These are phyloP conservation scores for Aristolochia contorta DNA, from an alignment of 164 flowering plant species.

Conservation along the genomic window DNA sequence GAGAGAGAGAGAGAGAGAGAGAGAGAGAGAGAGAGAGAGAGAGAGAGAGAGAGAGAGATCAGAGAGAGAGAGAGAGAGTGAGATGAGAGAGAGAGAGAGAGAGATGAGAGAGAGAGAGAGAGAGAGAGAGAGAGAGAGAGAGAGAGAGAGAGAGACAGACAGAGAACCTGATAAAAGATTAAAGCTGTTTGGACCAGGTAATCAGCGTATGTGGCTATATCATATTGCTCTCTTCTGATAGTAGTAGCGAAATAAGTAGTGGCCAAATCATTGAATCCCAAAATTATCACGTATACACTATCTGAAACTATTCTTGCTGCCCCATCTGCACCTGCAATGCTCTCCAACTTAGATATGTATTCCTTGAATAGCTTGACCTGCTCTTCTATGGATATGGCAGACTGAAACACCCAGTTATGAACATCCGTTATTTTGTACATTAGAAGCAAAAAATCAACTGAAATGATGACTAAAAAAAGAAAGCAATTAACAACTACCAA, in stretches of 20 bases:
- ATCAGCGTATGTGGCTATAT: constrained; percentile 14
- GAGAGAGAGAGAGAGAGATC: too few species aligned
- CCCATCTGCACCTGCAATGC: constrained; percentile 4
- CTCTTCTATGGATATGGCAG: not conserved
- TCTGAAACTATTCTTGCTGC: constrained; percentile 1
- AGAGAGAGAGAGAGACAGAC: too few species aligned
- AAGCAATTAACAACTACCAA: not conserved
- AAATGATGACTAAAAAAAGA: not conserved
- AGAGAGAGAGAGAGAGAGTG: too few species aligned
- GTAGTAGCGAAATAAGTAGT: constrained; percentile 4
- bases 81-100: too few species aligned
- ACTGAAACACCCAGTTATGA: not conserved
- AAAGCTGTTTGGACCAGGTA: constrained; percentile 12
- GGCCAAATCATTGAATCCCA: constrained; percentile 6
- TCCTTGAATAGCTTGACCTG: constrained; percentile 4
- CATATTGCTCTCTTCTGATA: constrained; percentile 1
- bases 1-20: too few species aligned
- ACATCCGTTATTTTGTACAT: not conserved
- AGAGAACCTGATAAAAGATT: constrained; percentile 2
- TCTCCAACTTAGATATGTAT: constrained; percentile 4
- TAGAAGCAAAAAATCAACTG: not conserved
- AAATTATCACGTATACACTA: not conserved
- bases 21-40: too few species aligned
- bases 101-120: too few species aligned
- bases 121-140: too few species aligned